phyloP scores from a whole-genome alignment of 148 eudicot genomes.

The Vaccinium macrocarpon region DNA sequence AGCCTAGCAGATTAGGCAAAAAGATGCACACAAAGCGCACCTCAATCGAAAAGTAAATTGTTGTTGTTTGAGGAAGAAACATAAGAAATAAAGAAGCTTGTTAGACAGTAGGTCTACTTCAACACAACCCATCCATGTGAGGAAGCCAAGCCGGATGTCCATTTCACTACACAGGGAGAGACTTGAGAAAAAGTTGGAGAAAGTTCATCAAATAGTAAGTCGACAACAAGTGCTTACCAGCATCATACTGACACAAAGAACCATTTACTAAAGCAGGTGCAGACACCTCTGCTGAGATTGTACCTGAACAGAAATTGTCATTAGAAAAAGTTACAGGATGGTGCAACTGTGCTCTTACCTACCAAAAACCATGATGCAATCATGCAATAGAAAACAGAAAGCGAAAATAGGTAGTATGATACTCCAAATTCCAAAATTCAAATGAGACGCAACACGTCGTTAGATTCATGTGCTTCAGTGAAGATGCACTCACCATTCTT shows the following conservation, averaged over 20 bases:
- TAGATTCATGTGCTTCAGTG: background rate
- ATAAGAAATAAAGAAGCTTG: background rate
- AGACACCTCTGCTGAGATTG: background rate
- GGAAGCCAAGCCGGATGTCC: background rate
- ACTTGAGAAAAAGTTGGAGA: background rate
- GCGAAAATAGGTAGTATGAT: background rate
- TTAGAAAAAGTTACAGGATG: background rate
- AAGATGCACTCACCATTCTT: conserved; percentile 18
- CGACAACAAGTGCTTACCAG: background rate
- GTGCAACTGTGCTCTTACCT: background rate
- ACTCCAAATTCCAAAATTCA: background rate
- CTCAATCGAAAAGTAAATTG: background rate
- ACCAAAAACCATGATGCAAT: background rate
- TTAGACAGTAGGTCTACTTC: background rate
- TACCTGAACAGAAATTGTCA: background rate
- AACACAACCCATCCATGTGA: background rate
- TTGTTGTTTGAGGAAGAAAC: background rate
- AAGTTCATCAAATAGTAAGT: background rate
- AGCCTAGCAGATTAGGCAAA: background rate
- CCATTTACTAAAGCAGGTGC: background rate
- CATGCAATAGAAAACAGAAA: background rate
- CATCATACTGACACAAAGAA: background rate
- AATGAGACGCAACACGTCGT: background rate
- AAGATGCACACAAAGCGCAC: background rate
- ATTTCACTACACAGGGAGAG: background rate